Evolutionary conservation across 2,329 filamentous ascomycete species (phyloP).

Genomic region (Penicillium sp.): DNA sequence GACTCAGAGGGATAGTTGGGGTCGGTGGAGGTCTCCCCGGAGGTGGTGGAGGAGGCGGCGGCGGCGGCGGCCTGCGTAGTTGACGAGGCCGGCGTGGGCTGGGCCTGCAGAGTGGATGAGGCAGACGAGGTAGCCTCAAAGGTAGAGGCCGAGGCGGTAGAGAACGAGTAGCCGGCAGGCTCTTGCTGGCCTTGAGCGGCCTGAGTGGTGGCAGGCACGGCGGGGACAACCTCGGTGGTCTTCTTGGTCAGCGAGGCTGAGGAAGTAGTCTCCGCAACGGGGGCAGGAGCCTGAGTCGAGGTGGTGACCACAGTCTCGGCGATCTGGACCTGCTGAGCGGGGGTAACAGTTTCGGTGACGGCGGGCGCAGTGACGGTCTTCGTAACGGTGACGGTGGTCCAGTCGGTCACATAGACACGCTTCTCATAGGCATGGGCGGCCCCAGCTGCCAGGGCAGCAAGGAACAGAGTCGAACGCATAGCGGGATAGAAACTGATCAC

Average conservation of each 20-base stretch:
- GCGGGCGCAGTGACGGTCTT: slow-evolving; percentile 36
- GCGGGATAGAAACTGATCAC: slow-evolving; percentile 19
- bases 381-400: slow-evolving; percentile 43
- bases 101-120: background rate
- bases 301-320: slow-evolving; percentile 9
- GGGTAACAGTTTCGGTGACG: slow-evolving; percentile 27
- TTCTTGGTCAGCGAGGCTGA: slow-evolving; percentile 17
- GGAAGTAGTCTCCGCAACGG: slow-evolving; percentile 5
- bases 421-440: slow-evolving; percentile 40
- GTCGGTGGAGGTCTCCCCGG: no score
- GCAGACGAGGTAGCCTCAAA: slow-evolving; percentile 25
- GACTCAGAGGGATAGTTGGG: slow-evolving; percentile 19
- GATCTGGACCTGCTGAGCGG: slow-evolving; percentile 14
- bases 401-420: slow-evolving; percentile 41
- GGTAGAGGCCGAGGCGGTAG: slow-evolving; percentile 9
- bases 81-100: slow-evolving; percentile 29
- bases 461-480: slow-evolving; percentile 41
- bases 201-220: slow-evolving; percentile 15
- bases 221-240: slow-evolving; percentile 10
- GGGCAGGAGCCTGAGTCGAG: slow-evolving; percentile 5
- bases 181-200: slow-evolving; percentile 6
- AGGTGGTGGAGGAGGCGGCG: slow-evolving; percentile 26
- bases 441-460: slow-evolving; percentile 41
- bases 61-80: slow-evolving; percentile 49
- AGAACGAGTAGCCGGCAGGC: slow-evolving; percentile 5